A percentile compares a stretch with the other conserved stretches of the same genome.
Conservation (phyloP, 83 land plant genomes). For the Diphasiastrum complanatum region DNA sequence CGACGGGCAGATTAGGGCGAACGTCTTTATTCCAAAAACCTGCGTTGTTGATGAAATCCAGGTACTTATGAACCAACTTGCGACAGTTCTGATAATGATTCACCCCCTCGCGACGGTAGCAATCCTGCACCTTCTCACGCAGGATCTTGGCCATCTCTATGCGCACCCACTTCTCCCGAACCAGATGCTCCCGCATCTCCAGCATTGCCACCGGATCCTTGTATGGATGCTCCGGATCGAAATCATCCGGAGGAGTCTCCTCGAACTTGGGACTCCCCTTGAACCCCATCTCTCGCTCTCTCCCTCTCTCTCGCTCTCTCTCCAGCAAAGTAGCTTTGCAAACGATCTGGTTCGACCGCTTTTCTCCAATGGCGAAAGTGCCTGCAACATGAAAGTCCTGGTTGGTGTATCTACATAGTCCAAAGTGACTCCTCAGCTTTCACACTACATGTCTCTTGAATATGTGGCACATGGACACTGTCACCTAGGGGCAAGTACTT, state of each 20-base stretch:
- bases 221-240: slow-evolving; percentile 81
- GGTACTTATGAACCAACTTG: slow-evolving; percentile 62
- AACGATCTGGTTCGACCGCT: too few relatives aligned
- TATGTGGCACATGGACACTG: too few relatives aligned
- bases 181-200: slow-evolving; percentile 78
- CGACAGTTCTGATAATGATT: slow-evolving; percentile 89
- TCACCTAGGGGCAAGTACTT: too few relatives aligned
- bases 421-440: too few relatives aligned
- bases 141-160: slow-evolving; percentile 91
- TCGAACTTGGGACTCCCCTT: slow-evolving; percentile 72
- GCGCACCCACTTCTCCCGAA: slow-evolving; percentile 83
- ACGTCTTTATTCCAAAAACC: slow-evolving; percentile 92
- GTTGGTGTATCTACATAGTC: too few relatives aligned
- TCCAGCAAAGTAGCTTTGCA: too few relatives aligned
- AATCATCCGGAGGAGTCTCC: slow-evolving; percentile 76
- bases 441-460: too few relatives aligned
- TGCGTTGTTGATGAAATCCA: slow-evolving; percentile 69
- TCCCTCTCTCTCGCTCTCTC: slow-evolving; percentile 5
- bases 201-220: slow-evolving; percentile 82
- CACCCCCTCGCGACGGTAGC: slow-evolving; percentile 87
- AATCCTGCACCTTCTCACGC: slow-evolving; percentile 64
- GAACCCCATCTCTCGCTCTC: slow-evolving; percentile 53
- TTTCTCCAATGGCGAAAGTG: too few relatives aligned
- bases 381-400: too few relatives aligned
- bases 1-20: too few relatives aligned